phyloP scores from a whole-genome alignment of 352 stramenopile genomes.

The Phytophthora pinifolia region DNA sequence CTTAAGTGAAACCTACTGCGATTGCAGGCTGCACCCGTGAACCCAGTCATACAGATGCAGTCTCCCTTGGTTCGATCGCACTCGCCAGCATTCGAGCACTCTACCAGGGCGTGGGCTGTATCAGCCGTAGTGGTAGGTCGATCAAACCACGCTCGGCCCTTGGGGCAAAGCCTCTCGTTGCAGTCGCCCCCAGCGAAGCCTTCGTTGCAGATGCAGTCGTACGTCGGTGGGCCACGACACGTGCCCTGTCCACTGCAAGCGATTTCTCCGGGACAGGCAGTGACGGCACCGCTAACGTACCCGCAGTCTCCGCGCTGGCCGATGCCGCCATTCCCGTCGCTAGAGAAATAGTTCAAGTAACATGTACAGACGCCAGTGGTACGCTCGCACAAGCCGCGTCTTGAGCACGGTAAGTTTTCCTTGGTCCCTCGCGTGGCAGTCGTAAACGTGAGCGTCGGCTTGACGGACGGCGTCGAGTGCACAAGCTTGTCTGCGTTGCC shows the following conservation, averaged over 20 bases:
- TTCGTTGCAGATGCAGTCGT: slow-evolving; percentile 81
- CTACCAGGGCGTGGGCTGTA: slow-evolving; percentile 53
- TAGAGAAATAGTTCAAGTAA: slow-evolving; percentile 85
- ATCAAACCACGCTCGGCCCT: slow-evolving; percentile 75
- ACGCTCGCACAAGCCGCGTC: slow-evolving; percentile 81
- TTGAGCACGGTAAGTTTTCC: slow-evolving; percentile 86
- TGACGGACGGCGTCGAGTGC: slow-evolving; percentile 50
- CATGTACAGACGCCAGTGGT: slow-evolving; percentile 77
- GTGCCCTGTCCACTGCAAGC: slow-evolving; percentile 74
- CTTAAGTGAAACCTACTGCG: slow-evolving; percentile 38
- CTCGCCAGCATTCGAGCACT: slow-evolving; percentile 73
- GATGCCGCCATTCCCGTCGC: slow-evolving; percentile 74
- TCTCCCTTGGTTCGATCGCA: slow-evolving; percentile 75
- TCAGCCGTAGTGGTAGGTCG: slow-evolving; percentile 39
- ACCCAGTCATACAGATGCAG: slow-evolving; percentile 60
- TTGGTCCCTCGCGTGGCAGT: slow-evolving; percentile 86
- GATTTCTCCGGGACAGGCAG: slow-evolving; percentile 66
- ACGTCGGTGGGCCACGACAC: slow-evolving; percentile 69
- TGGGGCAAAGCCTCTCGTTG: slow-evolving; percentile 63
- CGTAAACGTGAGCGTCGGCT: slow-evolving; percentile 45
- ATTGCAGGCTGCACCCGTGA: slow-evolving; percentile 75
- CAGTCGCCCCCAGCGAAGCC: slow-evolving; percentile 75
- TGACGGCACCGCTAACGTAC: slow-evolving; percentile 62
- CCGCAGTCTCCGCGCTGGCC: slow-evolving; percentile 92
- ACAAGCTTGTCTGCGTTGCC: slow-evolving; percentile 53